Base-by-base conservation (phyloP, 2,329 filamentous ascomycete species). In the Arthrobotrys megalospora region DNA sequence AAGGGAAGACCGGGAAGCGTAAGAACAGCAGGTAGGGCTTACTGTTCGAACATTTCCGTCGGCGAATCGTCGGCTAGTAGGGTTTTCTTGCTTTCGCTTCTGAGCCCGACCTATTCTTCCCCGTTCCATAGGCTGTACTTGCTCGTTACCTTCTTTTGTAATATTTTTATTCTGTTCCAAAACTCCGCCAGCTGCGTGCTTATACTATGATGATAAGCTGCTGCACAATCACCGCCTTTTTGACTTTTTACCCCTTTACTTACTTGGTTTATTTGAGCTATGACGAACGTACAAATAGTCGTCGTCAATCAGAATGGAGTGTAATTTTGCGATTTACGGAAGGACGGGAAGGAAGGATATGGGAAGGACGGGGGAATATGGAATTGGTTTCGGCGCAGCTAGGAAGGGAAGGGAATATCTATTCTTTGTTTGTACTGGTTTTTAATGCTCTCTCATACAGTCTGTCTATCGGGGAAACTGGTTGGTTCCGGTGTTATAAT, bases 11-110 rank as follows among this genome's bases (percentile, higher is more conserved):
- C 11, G 77, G 41, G 47, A 80, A 41, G 58, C 80, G 68, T 53
- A 62, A 81, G 72, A 48, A 76, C 75, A 67, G 81, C 43, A 72
- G 78, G 79, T 67, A 69, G 79, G 55, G 69, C 70, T 10, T 63
- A 79, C 24, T 66, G 32, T 43, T 62, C 38, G 28, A 55, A 68
- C 50, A 63, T 69, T 66, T 71, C 65, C 48, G 58, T 53, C 48
- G 58, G 47, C 60, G 67, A 69, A 12, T 43, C 11, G 55, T 38
- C 28, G 60, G 63, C 47, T 79, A 47, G 60, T 34, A 45, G 60
- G 6, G 24, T 21, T 71, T 19, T 43, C 48, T 65, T 64, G 38
- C 32, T 63, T 48, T 41, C 32, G n/a, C 36, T 36, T 53, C 32
- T 55, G 45, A 7, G 52, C 43, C 62, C 38, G 52, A 63, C 67